These are phyloP conservation scores for Eutypella sp. DNA, from an alignment of 2,329 filamentous ascomycete genomes.

Conservation along the genomic window DNA sequence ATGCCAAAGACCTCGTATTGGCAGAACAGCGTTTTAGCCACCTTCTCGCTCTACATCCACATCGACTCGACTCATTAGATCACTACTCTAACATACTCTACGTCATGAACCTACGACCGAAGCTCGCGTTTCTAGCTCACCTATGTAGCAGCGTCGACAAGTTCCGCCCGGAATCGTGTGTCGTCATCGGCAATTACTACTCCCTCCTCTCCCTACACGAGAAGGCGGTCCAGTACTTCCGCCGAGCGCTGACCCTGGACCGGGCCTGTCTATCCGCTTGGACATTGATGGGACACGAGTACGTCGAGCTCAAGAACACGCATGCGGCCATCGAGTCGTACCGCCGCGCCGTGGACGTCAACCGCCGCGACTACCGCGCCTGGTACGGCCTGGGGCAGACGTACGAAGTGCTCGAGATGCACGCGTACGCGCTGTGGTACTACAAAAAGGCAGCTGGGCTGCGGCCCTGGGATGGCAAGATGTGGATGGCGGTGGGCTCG, in stretches of 20 bases:
- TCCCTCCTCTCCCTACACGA: constrained; percentile 91
- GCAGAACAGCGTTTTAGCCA: constrained; percentile 69
- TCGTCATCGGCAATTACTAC: constrained; percentile 96
- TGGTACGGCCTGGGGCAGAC: constrained; percentile 98
- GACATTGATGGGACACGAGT: constrained; percentile 99
- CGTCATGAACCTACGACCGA: constrained; percentile 81
- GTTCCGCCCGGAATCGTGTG: constrained; percentile 94
- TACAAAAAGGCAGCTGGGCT: constrained; percentile 92
- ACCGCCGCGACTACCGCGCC: constrained; percentile 91
- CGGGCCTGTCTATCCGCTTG: constrained; percentile 88
- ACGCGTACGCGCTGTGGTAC: constrained; percentile 95
- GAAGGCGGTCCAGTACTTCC: constrained; percentile 97
- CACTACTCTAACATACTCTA: constrained; percentile 98
- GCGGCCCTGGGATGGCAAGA: constrained; percentile 93
- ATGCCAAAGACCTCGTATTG: constrained; percentile 73
- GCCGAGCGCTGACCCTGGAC: constrained; percentile 84
- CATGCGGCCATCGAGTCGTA: constrained; percentile 98
- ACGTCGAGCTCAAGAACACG: constrained; percentile 97
- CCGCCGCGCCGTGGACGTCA: constrained; percentile 89
- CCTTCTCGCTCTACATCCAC: constrained; percentile 67
- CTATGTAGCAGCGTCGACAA: constrained; percentile 88
- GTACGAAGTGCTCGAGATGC: constrained; percentile 97
- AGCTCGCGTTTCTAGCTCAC: constrained; percentile 88
- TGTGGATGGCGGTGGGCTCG: constrained; percentile 95
- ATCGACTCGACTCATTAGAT: constrained; percentile 82